Evolutionary conservation across 345 rosid species (phyloP).

Genomic region (Durio zibethinus): DNA sequence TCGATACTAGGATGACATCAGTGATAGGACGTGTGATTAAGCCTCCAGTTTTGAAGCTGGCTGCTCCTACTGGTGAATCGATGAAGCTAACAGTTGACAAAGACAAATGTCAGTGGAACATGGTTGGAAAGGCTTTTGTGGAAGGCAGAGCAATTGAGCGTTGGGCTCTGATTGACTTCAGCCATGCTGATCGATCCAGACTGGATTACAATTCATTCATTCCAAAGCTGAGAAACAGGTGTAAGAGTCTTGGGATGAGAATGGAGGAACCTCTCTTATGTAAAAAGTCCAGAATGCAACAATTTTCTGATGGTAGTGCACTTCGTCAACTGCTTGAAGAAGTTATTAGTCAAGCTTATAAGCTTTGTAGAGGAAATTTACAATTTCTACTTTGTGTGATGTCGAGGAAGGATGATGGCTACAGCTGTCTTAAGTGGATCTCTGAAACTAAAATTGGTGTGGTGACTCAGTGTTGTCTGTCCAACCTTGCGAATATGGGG

Average conservation of each 20-base stretch:
- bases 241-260: constrained; percentile 52
- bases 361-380: constrained; percentile 30
- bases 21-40: constrained; percentile 68
- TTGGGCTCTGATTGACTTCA: constrained; percentile 84
- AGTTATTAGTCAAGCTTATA: constrained; percentile 28
- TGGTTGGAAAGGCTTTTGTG: constrained; percentile 51
- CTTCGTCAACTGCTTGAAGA: constrained; percentile 44
- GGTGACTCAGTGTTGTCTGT: constrained; percentile 82
- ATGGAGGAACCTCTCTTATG: constrained; percentile 46
- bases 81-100: constrained; percentile 44
- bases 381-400: constrained; percentile 73
- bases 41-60: constrained; percentile 66
- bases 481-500: constrained; percentile 32
- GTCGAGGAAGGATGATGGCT: constrained; percentile 60
- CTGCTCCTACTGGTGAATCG: constrained; percentile 33
- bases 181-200: constrained; percentile 35
- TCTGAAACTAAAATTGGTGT: constrained; percentile 76
- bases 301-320: constrained; percentile 31
- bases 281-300: constrained; percentile 36
- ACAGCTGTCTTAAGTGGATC: constrained; percentile 79
- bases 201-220: constrained; percentile 33
- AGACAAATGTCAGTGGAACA: constrained; percentile 75
- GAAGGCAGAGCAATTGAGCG: constrained; percentile 53
- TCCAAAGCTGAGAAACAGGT: constrained; percentile 36
- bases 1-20: constrained; percentile 56